A percentile compares a stretch with the other conserved stretches of the same genome.
Evolutionary conservation across 371 early-diverging fungal genomes (phyloP).

Genomic region (Mucor lusitanicus): DNA sequence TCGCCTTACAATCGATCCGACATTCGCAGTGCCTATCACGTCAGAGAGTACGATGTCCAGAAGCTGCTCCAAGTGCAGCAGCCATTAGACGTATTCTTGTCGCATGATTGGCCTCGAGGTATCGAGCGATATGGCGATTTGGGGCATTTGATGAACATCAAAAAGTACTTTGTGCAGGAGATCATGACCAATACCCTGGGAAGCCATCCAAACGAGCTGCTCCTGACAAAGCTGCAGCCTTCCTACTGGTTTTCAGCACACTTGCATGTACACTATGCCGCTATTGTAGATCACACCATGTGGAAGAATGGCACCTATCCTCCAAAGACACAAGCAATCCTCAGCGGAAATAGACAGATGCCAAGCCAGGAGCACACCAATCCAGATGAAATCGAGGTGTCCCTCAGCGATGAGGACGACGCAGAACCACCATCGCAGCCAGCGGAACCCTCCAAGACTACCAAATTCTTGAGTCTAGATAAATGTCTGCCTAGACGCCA

Average conservation of each 20-base stretch:
- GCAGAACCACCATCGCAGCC: not conserved
- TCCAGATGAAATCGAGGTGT: conserved; percentile 64
- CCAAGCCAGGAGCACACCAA: conserved; percentile 25
- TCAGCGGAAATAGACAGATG: not conserved
- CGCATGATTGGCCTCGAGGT: conserved; percentile 97
- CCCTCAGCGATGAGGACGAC: not conserved
- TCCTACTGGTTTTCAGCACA: conserved; percentile 93
- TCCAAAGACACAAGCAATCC: not conserved
- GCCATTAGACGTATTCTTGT: conserved; percentile 86
- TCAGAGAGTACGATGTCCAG: conserved; percentile 78
- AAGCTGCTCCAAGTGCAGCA: conserved; percentile 69
- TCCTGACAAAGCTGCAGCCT: conserved; percentile 78
- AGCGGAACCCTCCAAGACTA: conserved; percentile 16
- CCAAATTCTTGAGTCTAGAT: conserved; percentile 69
- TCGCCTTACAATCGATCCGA: conserved; percentile 69
- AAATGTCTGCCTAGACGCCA: conserved; percentile 65
- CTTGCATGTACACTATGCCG: conserved; percentile 89
- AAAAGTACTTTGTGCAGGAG: conserved; percentile 77
- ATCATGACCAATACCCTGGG: conserved; percentile 74
- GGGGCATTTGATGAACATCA: conserved; percentile 57
- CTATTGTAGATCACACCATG: conserved; percentile 61
- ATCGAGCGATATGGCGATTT: conserved; percentile 84
- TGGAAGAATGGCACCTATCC: conserved; percentile 21
- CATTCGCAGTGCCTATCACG: conserved; percentile 81
- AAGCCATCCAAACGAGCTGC: conserved; percentile 62